A percentile compares a stretch with the other conserved stretches of the same genome.
phyloP scores from a whole-genome alignment of 1,284 basidiomycete genomes.

The Trametes versicolor region DNA sequence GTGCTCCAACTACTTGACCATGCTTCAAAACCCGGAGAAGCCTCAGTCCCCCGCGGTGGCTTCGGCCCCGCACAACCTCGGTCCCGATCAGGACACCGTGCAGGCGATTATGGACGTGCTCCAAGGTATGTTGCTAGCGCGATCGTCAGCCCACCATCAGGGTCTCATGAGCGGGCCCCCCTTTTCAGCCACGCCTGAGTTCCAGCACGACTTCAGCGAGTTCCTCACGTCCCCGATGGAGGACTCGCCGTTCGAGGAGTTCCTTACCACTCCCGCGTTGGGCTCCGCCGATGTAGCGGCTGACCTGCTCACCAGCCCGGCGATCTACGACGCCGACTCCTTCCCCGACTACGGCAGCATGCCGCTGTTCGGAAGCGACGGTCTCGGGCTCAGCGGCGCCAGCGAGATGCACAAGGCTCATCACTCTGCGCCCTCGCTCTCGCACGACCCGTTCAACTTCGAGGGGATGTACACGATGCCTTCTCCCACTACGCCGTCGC shows the following conservation, averaged over 20 bases:
- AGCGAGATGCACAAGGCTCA: constrained; percentile 33
- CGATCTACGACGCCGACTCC: constrained; percentile 50
- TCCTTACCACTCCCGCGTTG: constrained; percentile 64
- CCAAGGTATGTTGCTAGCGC: constrained; percentile 45
- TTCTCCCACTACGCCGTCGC: constrained; percentile 53
- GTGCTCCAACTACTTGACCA: constrained; percentile 57
- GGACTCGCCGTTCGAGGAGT: constrained; percentile 64
- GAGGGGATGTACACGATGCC: constrained; percentile 55
- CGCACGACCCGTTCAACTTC: constrained; percentile 43
- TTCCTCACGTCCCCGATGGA: constrained; percentile 59
- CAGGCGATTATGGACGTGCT: constrained; percentile 55
- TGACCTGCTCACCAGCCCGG: constrained; percentile 50
- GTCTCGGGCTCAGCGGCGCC: constrained; percentile 29
- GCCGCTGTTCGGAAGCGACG: constrained; percentile 40
- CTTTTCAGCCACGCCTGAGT: constrained; percentile 50
- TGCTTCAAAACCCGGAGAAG: constrained; percentile 53
- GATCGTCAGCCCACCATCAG: not conserved
- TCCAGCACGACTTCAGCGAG: constrained; percentile 45
- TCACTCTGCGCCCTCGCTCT: constrained; percentile 23
- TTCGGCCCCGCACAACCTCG: constrained; percentile 30
- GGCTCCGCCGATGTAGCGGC: constrained; percentile 46
- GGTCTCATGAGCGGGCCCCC: not conserved
- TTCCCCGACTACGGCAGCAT: constrained; percentile 47
- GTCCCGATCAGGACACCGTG: constrained; percentile 43
- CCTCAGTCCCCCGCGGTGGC: constrained; percentile 31